Evolutionary conservation across 495 filamentous ascomycete genomes (phyloP).

Genomic region (Lophiotrema nucula): DNA sequence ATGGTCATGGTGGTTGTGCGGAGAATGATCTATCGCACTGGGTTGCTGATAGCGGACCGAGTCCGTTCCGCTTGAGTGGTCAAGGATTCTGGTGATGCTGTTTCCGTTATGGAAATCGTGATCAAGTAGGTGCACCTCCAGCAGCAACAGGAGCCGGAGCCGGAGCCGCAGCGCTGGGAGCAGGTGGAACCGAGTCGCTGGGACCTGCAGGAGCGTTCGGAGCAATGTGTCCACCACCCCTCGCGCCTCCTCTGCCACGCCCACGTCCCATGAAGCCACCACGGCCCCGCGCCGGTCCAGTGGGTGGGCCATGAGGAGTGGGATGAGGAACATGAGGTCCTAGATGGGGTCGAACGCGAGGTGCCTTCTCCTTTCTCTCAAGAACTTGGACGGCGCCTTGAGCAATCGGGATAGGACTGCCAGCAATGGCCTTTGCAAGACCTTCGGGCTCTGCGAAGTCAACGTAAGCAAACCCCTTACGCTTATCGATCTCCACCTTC

Average conservation of each 20-base stretch:
- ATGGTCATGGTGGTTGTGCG: too few relatives aligned
- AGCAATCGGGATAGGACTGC: constrained; percentile 75
- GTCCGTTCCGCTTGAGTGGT: too few relatives aligned
- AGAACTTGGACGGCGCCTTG: constrained; percentile 84
- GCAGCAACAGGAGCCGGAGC: too few relatives aligned
- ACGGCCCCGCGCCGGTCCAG: constrained; percentile 43
- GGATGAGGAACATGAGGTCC: not conserved
- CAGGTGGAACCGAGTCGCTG: not conserved
- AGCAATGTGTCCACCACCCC: constrained; percentile 35
- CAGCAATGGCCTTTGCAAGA: constrained; percentile 73
- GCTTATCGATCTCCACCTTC: constrained; percentile 84
- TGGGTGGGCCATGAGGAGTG: constrained; percentile 38
- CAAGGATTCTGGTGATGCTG: too few relatives aligned
- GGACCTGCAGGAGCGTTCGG: not conserved
- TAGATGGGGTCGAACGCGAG: constrained; percentile 16
- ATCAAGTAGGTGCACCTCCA: too few relatives aligned
- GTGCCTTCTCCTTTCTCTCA: constrained; percentile 65
- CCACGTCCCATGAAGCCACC: constrained; percentile 40
- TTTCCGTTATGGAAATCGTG: too few relatives aligned
- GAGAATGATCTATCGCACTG: too few relatives aligned
- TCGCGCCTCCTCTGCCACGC: constrained; percentile 44
- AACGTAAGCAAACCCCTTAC: constrained; percentile 89
- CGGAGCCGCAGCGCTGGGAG: too few relatives aligned
- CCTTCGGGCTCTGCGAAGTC: constrained; percentile 72
- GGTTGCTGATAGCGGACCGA: too few relatives aligned